A percentile compares a stretch with the other conserved stretches of the same genome.
phyloP scores from a whole-genome alignment of 352 stramenopile genomes.

The Pythium guiyangense region DNA sequence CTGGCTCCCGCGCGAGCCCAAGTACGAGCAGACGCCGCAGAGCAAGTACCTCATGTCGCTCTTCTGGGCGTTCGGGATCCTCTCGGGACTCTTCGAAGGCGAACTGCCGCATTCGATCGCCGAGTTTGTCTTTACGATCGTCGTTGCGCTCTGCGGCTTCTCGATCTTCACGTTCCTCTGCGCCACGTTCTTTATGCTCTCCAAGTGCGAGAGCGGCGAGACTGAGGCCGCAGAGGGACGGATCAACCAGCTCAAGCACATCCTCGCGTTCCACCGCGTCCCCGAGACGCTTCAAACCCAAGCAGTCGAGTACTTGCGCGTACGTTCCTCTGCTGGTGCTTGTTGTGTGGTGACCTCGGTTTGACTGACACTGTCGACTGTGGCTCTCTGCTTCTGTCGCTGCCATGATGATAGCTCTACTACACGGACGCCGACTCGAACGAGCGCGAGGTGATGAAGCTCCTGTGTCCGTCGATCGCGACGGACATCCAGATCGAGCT shows the following conservation, averaged over 20 bases:
- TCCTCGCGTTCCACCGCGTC: constrained; percentile 64
- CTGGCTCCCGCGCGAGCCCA: constrained; percentile 36
- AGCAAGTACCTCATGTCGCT: constrained; percentile 42
- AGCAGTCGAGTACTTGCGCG: constrained; percentile 62
- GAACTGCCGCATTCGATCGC: constrained; percentile 38
- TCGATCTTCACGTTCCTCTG: constrained; percentile 66
- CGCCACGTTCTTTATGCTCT: constrained; percentile 77
- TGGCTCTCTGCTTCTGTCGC: neutral
- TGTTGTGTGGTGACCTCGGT: neutral
- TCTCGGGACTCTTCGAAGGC: constrained; percentile 68
- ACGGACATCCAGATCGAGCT: constrained; percentile 76
- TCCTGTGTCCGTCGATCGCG: constrained; percentile 64
- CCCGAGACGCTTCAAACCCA: constrained; percentile 47
- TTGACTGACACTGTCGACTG: neutral
- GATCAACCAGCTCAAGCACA: constrained; percentile 71
- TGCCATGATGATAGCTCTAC: constrained; percentile 34
- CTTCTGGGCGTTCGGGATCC: constrained; percentile 66
- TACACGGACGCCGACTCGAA: constrained; percentile 70
- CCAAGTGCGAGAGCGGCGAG: constrained; percentile 68
- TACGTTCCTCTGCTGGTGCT: constrained; percentile 13
- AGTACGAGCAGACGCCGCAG: constrained; percentile 21
- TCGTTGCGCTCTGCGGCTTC: constrained; percentile 64
- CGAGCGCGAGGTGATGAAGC: constrained; percentile 62
- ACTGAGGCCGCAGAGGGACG: constrained; percentile 49
- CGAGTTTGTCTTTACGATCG: constrained; percentile 63